A percentile compares a stretch with the other conserved stretches of the same genome.
Evolutionary conservation across 78 protist genomes (phyloP).

Genomic region (Dictyostelium intermedium): DNA sequence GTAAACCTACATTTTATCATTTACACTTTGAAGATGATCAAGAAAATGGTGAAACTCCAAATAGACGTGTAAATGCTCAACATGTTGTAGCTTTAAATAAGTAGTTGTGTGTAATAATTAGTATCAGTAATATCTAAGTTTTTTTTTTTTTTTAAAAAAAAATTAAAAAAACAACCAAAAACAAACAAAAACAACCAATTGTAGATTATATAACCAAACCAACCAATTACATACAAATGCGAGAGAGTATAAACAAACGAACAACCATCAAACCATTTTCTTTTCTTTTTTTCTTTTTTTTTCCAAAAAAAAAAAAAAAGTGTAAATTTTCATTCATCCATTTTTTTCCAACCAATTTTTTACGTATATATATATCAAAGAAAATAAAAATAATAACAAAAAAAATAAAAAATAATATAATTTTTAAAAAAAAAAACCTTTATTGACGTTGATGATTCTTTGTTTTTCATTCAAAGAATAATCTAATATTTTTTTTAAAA

Average conservation of each 20-base stretch:
- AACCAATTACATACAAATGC: background rate
- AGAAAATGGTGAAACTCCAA: conserved; percentile 79
- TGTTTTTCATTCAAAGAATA: background rate
- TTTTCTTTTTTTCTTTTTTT: too few relatives aligned
- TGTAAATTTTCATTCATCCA: background rate
- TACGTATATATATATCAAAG: too few relatives aligned
- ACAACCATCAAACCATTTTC: background rate
- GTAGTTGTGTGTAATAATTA: background rate
- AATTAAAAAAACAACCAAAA: too few relatives aligned
- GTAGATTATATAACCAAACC: background rate
- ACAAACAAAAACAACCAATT: background rate
- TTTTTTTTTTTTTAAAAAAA: background rate
- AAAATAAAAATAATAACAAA: too few relatives aligned
- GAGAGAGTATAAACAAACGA: background rate
- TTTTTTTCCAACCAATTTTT: background rate
- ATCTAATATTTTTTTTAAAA: too few relatives aligned
- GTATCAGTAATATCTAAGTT: background rate
- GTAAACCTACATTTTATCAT: conserved; percentile 41
- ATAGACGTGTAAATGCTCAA: conserved; percentile 68
- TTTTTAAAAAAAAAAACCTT: background rate
- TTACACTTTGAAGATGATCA: conserved; percentile 79
- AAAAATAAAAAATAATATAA: too few relatives aligned
- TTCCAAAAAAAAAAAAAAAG: background rate
- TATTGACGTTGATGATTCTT: background rate
- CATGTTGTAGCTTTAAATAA: conserved; percentile 26